phyloP scores from a whole-genome alignment of 805 yeast species.

The Nakazawaea laoshanensis region DNA sequence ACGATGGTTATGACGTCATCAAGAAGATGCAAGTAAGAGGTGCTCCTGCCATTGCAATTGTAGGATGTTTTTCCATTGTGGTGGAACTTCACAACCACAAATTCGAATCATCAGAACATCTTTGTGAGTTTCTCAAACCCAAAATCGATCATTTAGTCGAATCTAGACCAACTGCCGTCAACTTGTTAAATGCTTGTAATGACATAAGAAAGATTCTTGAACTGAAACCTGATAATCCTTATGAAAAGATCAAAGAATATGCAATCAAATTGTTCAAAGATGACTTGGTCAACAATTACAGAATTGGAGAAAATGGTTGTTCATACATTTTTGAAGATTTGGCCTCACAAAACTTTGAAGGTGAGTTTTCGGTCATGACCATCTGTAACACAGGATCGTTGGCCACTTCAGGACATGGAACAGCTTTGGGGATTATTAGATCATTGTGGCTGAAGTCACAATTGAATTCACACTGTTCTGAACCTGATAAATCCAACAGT shows the following conservation, averaged over 20 bases:
- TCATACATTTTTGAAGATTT: conserved; percentile 47
- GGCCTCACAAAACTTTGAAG: conserved; percentile 37
- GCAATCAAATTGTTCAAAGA: conserved; percentile 55
- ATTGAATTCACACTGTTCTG: conserved; percentile 12
- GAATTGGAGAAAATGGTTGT: conserved; percentile 77
- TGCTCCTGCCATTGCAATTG: conserved; percentile 97
- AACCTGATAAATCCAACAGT: no score
- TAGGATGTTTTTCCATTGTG: conserved; percentile 77
- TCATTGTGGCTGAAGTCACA: conserved; percentile 45
- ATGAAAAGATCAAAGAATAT: conserved; percentile 29
- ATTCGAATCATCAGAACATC: conserved; percentile 19
- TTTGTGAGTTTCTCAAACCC: conserved; percentile 28
- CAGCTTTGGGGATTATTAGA: conserved; percentile 89
- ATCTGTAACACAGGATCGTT: conserved; percentile 95
- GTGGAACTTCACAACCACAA: conserved; percentile 46
- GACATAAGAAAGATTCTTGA: conserved; percentile 32
- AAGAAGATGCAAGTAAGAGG: conserved; percentile 92
- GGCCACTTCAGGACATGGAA: conserved; percentile 97
- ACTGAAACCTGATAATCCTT: conserved; percentile 16
- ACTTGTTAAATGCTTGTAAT: conserved; percentile 66
- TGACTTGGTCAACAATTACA: conserved; percentile 70
- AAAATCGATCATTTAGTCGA: conserved; percentile 59
- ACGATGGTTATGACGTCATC: conserved; percentile 79
- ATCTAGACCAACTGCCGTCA: conserved; percentile 95
- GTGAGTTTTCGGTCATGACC: conserved; percentile 76